Evolutionary conservation across 345 rosid species (phyloP), one percentile per base, ranked within the genome.

Genomic region (Corchorus capsularis): DNA sequence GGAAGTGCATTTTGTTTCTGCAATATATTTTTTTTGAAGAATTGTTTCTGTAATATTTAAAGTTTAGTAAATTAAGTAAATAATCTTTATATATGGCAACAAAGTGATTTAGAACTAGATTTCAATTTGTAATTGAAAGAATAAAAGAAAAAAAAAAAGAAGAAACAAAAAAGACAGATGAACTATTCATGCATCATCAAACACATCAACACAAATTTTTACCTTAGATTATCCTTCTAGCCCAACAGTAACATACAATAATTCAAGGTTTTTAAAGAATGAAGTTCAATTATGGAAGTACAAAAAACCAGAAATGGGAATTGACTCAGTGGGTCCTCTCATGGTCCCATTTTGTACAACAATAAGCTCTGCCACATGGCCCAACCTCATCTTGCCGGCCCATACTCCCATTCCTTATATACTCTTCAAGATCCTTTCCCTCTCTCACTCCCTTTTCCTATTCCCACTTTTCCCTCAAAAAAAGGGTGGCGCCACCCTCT

Each of bases 301-400:
- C 19, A 20, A 12, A 27, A 11, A 59, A 8, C 3, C 7, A 16
- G 17, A 63, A 50, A 47, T 19, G 17, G 72, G 14, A 16, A 55
- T 59, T 2, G 41, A n/a, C 20, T 37, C 3, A 45, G 55, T 52
- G 69, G 77, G 67, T 74, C 78, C 53, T 11, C 22, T 55, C 45
- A 27, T 65, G 77, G 85, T 77, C 83, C 47, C 47, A 45, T 7
- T 39, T 39, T 6, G 2, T 43, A 19, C 17, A 5, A 2, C 20
- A 19, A 7, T 15, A 20, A 66, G 5, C 2, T 13, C 70, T 66
- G 19, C 71, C 88, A 84, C 83, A 11, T 84, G 89, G 83, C 81
- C 78, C 74, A 52, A 49, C 12, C 72, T 64, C 78, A 75, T 77
- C 68, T 62, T 81, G 85, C 90, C 90, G 87, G 84, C 84, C 84